Evolutionary conservation across 2,329 filamentous ascomycete genomes (phyloP).

Genomic region (Zalaria obscura): DNA sequence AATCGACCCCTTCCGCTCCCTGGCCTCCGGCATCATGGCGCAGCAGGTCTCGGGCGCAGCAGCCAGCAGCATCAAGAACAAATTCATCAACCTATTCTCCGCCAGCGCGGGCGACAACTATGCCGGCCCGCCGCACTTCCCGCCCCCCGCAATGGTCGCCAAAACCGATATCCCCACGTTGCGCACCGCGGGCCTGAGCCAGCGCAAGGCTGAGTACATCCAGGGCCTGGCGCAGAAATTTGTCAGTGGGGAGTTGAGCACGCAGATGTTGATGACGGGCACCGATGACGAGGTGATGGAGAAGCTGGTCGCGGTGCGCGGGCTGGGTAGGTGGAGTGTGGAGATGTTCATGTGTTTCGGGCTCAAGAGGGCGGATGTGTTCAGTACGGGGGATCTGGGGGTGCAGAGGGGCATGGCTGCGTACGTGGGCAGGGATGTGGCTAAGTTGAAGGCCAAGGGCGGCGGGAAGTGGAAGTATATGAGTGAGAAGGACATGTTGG

Average conservation of each 20-base stretch:
- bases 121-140: constrained; percentile 39
- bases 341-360: constrained; percentile 98
- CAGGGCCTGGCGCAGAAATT: constrained; percentile 77
- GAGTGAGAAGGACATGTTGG: constrained; percentile 82
- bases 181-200: constrained; percentile 75
- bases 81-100: constrained; percentile 63
- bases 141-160: constrained; percentile 60
- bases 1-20: constrained; percentile 74
- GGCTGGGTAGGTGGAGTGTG: constrained; percentile 79
- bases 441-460: constrained; percentile 63
- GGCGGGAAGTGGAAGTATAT: constrained; percentile 97
- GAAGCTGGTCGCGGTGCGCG: constrained; percentile 70
- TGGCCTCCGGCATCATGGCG: constrained; percentile 80
- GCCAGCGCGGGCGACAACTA: constrained; percentile 14
- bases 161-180: constrained; percentile 49
- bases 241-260: constrained; percentile 55
- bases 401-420: constrained; percentile 92
- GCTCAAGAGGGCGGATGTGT: constrained; percentile 89
- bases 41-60: constrained; percentile 94
- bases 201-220: constrained; percentile 93
- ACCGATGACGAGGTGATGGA: constrained; percentile 82
- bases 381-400: constrained; percentile 80
- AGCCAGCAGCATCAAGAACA: constrained; percentile 74
- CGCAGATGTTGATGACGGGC: constrained; percentile 63
- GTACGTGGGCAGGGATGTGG: constrained; percentile 69